A percentile compares a stretch with the other conserved stretches of the same genome.
These are phyloP conservation scores for Fonsecaea erecta DNA, from an alignment of 2,329 filamentous ascomycete genomes.

Conservation along the genomic window DNA sequence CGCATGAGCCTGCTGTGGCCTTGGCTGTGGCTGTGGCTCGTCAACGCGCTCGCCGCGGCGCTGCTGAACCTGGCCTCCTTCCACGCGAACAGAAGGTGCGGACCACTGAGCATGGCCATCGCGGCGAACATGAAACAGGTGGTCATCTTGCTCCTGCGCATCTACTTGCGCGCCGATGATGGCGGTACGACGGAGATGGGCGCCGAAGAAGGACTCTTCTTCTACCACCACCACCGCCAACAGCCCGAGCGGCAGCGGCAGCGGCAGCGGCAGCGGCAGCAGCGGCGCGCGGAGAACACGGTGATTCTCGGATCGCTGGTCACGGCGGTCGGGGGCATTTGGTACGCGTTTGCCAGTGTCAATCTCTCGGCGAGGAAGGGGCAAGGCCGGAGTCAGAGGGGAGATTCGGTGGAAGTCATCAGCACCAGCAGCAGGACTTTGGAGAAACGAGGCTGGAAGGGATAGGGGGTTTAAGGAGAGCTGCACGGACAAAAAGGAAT, in stretches of 20 bases:
- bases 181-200: too few species aligned
- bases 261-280: too few species aligned
- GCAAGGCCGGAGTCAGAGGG: background rate
- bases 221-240: too few species aligned
- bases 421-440: background rate
- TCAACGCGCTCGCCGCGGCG: slow-evolving; percentile 15
- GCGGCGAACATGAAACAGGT: slow-evolving; percentile 27
- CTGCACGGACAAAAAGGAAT: too few species aligned
- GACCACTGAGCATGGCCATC: slow-evolving; percentile 23
- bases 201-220: too few species aligned
- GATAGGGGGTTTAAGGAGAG: too few species aligned
- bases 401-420: background rate
- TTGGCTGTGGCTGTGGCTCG: slow-evolving; percentile 3
- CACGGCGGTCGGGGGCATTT: slow-evolving; percentile 16
- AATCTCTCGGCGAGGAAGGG: background rate
- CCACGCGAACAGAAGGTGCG: slow-evolving; percentile 25
- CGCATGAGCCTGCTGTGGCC: background rate
- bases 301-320: slow-evolving; percentile 14
- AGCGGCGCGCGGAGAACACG: background rate
- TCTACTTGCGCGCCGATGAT: background rate
- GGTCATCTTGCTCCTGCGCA: slow-evolving; percentile 12
- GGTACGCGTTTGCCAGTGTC: slow-evolving; percentile 20
- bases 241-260: too few species aligned
- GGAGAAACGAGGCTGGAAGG: background rate
- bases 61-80: slow-evolving; percentile 27